Conservation (phyloP, 2,329 filamentous ascomycete genomes). For the Davidsoniella eucalypti region DNA sequence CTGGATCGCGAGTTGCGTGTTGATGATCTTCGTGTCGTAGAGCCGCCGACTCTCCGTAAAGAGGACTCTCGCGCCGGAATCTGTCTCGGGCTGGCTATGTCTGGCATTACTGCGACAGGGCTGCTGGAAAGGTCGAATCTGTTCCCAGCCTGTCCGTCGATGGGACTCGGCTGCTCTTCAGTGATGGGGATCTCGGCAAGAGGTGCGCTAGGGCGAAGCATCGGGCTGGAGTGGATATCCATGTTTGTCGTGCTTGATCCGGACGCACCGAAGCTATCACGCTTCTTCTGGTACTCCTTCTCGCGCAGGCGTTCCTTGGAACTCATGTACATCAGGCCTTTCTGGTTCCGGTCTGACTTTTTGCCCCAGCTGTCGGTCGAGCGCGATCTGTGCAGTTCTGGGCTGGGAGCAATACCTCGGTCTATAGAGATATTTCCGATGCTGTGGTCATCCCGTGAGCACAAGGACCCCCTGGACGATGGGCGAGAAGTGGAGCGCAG, state of each 20-base stretch:
- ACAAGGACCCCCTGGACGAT: conserved; percentile 39
- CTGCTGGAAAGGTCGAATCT: conserved; percentile 17
- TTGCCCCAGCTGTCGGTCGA: conserved; percentile 48
- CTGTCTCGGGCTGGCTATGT: conserved; percentile 26
- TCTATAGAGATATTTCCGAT: conserved; percentile 50
- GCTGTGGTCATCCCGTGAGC: conserved; percentile 42
- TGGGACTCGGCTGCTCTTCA: conserved; percentile 30
- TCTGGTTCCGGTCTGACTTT: conserved; percentile 35
- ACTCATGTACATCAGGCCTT: conserved; percentile 56
- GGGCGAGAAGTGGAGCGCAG: conserved; percentile 41
- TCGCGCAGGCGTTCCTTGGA: conserved; percentile 51
- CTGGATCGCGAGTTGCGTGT: conserved; percentile 30
- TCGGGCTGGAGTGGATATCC: conserved; percentile 28
- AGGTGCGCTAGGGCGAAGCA: conserved; percentile 4
- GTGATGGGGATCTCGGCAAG: conserved; percentile 36
- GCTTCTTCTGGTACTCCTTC: conserved; percentile 44
- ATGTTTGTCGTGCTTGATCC: conserved; percentile 21
- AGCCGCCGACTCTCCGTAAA: conserved; percentile 36
- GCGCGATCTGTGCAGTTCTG: conserved; percentile 34
- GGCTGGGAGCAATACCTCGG: conserved; percentile 30
- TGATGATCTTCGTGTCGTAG: conserved; percentile 35
- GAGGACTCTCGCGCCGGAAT: conserved; percentile 57
- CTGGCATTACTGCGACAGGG: conserved; percentile 18
- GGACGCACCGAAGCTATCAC: conserved; percentile 27
- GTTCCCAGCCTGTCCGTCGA: conserved; percentile 16